Evolutionary conservation across 2,329 filamentous ascomycete species (phyloP).

Genomic region (Ophiostoma pallidulum): DNA sequence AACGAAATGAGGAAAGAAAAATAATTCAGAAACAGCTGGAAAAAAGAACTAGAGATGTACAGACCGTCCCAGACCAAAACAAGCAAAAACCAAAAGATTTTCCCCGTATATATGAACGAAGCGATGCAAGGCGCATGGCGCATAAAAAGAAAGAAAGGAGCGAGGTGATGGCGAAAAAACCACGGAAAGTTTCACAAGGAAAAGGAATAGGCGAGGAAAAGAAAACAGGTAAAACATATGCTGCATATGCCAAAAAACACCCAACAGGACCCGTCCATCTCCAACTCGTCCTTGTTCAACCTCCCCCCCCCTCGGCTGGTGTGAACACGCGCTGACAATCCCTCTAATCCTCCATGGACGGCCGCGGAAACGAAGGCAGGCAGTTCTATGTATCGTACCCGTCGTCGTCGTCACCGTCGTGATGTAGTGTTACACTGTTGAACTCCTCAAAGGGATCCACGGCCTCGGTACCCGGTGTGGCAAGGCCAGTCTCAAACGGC

Average conservation of each 20-base stretch:
- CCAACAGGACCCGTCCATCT: not conserved
- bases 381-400: slow-evolving; percentile 14
- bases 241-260: slow-evolving; percentile 5
- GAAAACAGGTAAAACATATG: not conserved
- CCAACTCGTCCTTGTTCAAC: too few relatives aligned
- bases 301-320: too few relatives aligned
- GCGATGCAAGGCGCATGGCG: not conserved
- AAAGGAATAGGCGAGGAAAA: not conserved
- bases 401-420: slow-evolving; percentile 74
- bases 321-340: too few relatives aligned
- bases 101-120: not conserved
- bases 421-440: slow-evolving; percentile 94
- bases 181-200: not conserved
- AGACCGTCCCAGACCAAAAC: too few relatives aligned
- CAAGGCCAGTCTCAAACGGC: slow-evolving; percentile 73
- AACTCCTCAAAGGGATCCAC: slow-evolving; percentile 96
- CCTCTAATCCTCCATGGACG: too few relatives aligned
- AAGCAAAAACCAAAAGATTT: not conserved
- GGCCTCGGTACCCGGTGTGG: slow-evolving; percentile 70
- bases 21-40: not conserved
- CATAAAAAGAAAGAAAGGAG: not conserved
- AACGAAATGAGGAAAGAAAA: too few relatives aligned
- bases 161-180: not conserved
- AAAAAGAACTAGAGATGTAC: too few relatives aligned
- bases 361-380: too few relatives aligned